Evolutionary conservation across 257 asterid genomes (phyloP).

Genomic region (Plectranthus barbatus): DNA sequence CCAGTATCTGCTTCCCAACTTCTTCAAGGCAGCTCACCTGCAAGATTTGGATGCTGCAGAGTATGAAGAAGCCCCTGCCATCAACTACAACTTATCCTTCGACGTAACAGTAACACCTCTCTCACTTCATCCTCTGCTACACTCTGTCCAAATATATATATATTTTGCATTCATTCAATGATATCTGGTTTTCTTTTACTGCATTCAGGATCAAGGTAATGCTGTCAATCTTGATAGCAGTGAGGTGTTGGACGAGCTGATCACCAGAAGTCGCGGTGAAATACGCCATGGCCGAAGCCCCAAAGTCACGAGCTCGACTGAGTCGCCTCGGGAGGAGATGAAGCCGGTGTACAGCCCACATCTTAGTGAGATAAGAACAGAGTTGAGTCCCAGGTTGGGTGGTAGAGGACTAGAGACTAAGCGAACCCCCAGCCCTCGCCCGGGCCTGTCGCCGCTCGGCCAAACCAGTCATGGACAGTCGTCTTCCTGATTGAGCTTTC

Average conservation of each 20-base stretch:
- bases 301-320: conserved; percentile 57
- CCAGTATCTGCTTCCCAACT: conserved; percentile 76
- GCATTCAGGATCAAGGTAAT: conserved; percentile 47
- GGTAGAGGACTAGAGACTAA: conserved; percentile 37
- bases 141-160: no score
- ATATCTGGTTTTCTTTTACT: not conserved
- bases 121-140: not conserved
- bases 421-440: conserved; percentile 67
- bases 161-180: no score
- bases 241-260: conserved; percentile 67
- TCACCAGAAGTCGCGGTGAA: conserved; percentile 92
- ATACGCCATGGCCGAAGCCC: conserved; percentile 68
- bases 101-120: conserved; percentile 28
- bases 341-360: conserved; percentile 53
- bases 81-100: conserved; percentile 45
- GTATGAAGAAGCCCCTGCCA: conserved; percentile 88
- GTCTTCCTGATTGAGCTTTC: conserved; percentile 25
- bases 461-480: conserved; percentile 29
- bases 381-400: conserved; percentile 31
- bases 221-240: conserved; percentile 34
- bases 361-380: conserved; percentile 35
- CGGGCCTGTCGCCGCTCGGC: conserved; percentile 50
- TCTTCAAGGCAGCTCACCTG: conserved; percentile 80
- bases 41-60: conserved; percentile 96
- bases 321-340: conserved; percentile 39